Conservation (phyloP, 2,329 filamentous ascomycete species). For the Trichoderma asperellum region DNA sequence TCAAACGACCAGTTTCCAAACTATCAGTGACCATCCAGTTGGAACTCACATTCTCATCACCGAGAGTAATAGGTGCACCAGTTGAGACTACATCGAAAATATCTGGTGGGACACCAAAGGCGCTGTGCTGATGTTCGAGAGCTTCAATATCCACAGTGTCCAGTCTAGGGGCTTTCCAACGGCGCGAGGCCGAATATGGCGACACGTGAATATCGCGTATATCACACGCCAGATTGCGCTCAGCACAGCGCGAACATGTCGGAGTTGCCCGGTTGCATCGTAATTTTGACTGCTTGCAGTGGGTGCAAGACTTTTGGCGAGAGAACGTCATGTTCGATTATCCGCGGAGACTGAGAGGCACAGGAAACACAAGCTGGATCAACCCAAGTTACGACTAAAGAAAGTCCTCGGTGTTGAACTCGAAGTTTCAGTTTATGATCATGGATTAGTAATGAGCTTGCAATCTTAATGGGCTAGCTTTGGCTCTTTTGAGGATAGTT, state of each 20-base stretch:
- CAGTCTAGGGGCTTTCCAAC: neutral
- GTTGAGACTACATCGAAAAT: slow-evolving; percentile 1
- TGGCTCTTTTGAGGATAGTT: neutral
- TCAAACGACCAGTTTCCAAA: neutral
- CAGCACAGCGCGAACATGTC: slow-evolving; percentile 13
- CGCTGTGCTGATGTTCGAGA: neutral
- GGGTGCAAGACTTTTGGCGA: slow-evolving; percentile 22
- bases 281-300: slow-evolving; percentile 10
- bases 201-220: neutral
- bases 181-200: slow-evolving; percentile 6
- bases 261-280: slow-evolving; percentile 11
- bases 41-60: neutral
- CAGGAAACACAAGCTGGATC: neutral
- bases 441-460: neutral
- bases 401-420: slow-evolving; percentile 11
- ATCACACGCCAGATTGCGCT: slow-evolving; percentile 14
- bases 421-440: neutral
- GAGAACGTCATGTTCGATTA: neutral
- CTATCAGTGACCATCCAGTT: slow-evolving; percentile 2
- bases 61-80: neutral
- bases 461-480: neutral
- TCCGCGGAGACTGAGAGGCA: neutral
- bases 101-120: neutral
- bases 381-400: neutral
- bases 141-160: neutral